Conservation (phyloP, 345 rosid genomes). For the Eucalyptus pauciflora region DNA sequence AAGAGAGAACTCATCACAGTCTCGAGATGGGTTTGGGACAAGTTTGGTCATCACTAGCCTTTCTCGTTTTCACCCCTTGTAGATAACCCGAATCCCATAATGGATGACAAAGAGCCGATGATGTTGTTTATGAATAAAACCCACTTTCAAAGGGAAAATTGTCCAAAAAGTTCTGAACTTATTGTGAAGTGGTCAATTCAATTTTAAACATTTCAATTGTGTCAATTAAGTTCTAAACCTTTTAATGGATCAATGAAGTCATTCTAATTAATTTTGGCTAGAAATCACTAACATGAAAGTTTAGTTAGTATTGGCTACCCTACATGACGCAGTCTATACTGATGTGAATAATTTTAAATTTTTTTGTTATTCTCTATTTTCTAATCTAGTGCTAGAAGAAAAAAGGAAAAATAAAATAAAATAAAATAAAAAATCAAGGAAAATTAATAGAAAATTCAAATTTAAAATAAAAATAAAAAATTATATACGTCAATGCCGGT, state of each 20-base stretch:
- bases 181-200: too few species aligned
- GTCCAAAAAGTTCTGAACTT: background rate
- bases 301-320: background rate
- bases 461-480: too few species aligned
- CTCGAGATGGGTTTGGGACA: background rate
- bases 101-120: background rate
- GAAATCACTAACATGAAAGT: background rate
- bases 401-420: too few species aligned
- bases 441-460: too few species aligned
- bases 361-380: too few species aligned
- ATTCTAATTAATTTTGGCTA: background rate
- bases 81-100: background rate
- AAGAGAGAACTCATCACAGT: background rate
- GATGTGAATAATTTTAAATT: too few species aligned
- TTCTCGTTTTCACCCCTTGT: background rate
- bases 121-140: background rate
- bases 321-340: accelerated
- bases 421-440: too few species aligned
- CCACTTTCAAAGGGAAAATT: background rate
- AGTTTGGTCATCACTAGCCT: background rate
- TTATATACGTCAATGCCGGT: accelerated
- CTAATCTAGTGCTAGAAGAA: background rate
- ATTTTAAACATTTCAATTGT: too few species aligned
- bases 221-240: background rate
- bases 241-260: background rate